These are phyloP conservation scores for Psilocybe tampanensis DNA, from an alignment of 768 basidiomycete genomes.

Conservation along the genomic window DNA sequence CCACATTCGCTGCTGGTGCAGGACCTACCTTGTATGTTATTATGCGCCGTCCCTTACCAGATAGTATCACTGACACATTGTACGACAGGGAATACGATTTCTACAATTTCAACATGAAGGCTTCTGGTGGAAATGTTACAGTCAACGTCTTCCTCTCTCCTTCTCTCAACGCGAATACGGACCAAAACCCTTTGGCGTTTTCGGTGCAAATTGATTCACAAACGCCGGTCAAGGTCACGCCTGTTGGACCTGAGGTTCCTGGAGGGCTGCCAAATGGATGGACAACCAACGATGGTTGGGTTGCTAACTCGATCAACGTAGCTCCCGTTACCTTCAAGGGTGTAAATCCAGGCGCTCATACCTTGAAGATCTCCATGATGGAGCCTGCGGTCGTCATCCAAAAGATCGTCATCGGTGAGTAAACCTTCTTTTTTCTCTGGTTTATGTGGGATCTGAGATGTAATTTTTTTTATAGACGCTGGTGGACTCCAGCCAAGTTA, in stretches of 20 bases:
- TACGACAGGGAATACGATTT: slow-evolving; percentile 62
- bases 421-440: not conserved
- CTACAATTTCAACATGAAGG: slow-evolving; percentile 55
- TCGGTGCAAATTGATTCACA: slow-evolving; percentile 53
- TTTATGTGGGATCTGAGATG: not conserved
- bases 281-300: slow-evolving; percentile 52
- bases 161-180: slow-evolving; percentile 53
- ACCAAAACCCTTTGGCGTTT: slow-evolving; percentile 50
- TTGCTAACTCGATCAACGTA: slow-evolving; percentile 51
- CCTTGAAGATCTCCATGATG: slow-evolving; percentile 57
- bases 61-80: not conserved
- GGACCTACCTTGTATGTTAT: slow-evolving; percentile 62
- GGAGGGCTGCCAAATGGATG: slow-evolving; percentile 49
- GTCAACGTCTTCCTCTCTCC: slow-evolving; percentile 53
- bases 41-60: not conserved
- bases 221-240: slow-evolving; percentile 43
- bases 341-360: slow-evolving; percentile 55
- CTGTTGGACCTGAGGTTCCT: slow-evolving; percentile 47
- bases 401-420: slow-evolving; percentile 60
- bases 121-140: slow-evolving; percentile 42
- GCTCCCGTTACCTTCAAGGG: slow-evolving; percentile 41
- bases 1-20: slow-evolving; percentile 60
- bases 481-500: slow-evolving; percentile 59
- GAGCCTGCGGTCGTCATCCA: slow-evolving; percentile 63
- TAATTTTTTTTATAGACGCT: slow-evolving; percentile 42